Evolutionary conservation across 2,329 filamentous ascomycete species (phyloP).

Genomic region (Fusarium aywerte): DNA sequence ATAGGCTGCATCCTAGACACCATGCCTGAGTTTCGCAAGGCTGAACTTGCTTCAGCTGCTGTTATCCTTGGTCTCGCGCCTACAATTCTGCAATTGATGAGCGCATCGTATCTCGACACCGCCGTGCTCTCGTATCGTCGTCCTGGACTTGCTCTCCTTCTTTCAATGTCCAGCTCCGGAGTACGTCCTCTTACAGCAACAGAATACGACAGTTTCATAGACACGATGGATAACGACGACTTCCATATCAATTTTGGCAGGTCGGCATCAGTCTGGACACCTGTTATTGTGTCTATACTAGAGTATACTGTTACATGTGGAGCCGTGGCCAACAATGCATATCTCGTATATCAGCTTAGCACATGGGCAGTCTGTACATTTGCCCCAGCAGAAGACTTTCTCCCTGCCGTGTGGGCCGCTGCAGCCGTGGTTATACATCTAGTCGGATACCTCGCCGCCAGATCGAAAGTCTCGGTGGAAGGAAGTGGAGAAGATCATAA

Average conservation of each 20-base stretch:
- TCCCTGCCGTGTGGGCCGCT: conserved; percentile 22
- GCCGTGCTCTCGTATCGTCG: conserved; percentile 33
- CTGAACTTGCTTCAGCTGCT: conserved; percentile 37
- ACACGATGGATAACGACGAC: conserved; percentile 3
- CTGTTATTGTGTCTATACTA: neutral
- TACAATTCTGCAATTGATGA: conserved; percentile 28
- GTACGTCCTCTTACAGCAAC: conserved; percentile 15
- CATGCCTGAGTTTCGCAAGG: conserved; percentile 40
- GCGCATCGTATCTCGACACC: conserved; percentile 37
- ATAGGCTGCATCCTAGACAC: conserved; percentile 36
- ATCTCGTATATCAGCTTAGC: conserved; percentile 29
- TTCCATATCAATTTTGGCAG: conserved; percentile 3
- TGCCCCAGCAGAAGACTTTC: conserved; percentile 23
- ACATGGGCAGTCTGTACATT: conserved; percentile 32
- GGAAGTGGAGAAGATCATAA: neutral
- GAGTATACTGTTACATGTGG: conserved; percentile 16
- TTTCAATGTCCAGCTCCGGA: conserved; percentile 31
- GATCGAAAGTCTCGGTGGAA: neutral
- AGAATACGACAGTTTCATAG: conserved; percentile 15
- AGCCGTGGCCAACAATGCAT: conserved; percentile 27
- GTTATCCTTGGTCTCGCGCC: conserved; percentile 41
- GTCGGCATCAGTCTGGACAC: neutral
- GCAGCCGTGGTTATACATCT: conserved; percentile 9
- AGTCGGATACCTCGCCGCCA: neutral
- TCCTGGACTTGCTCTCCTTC: conserved; percentile 32